Evolutionary conservation across 2,329 filamentous ascomycete species (phyloP), one percentile per base, ranked within the genome.

Genomic region (Apiospora malaysiana): DNA sequence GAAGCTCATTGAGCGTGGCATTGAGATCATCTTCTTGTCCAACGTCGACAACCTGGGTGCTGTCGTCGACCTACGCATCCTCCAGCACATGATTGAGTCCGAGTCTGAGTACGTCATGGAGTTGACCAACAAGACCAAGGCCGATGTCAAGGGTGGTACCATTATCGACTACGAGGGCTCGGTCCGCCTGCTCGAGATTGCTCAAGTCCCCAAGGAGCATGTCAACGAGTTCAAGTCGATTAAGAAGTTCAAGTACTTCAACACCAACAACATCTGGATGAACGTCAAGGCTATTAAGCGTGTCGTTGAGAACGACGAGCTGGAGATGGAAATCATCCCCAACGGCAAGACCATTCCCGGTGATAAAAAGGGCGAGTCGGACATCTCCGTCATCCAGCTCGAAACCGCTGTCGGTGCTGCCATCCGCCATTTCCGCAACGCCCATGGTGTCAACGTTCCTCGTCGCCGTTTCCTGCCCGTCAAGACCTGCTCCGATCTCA

Each of bases 231-330:
- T 99, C 94, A 99, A 99, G 92, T 98, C 95, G 67, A 99, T 99
- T 89, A 99, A 99, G 92, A 99, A 99, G 90, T 99, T 99, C 93
- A 98, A 97, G 90, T 99, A 99, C 91, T 99, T 99, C 92, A 99
- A 99, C 91, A 99, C 96, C 85, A 99, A 99, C 93, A 99, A 99
- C 90, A 98, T 99, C 86, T 99, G 96, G 96, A 93, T 99, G 89
- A 97, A 97, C 87, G 89, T 98, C 78, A 92, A 94, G 82, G 96
- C 96, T 77, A 93, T 99, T 86, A 98, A 98, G 92, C 95, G 96
- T 73, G 94, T 99, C 70, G 96, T 99, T 9, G 96, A 98, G 90
- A 94, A 97, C 84, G 94, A 97, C 83, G 95, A 98, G 88, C 92
- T 99, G 70, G 93, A 95, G 85, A 97, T 99, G 93, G 96, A 99